Conservation (phyloP, 2,329 filamentous ascomycete genomes). For the Claviceps spartinae region DNA sequence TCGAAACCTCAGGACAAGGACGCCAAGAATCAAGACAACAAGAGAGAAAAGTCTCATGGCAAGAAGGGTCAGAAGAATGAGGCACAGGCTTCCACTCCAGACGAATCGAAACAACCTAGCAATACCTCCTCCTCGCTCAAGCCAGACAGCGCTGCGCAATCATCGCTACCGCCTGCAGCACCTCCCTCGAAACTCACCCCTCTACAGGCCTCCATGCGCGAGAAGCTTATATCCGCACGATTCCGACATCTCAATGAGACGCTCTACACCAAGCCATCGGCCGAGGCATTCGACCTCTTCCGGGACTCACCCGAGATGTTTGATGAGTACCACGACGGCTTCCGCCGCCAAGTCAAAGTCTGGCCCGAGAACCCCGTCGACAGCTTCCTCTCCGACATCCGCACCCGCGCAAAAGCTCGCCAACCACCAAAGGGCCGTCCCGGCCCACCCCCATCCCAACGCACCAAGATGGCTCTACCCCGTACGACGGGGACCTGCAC, state of each 20-base stretch:
- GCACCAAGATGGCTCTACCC: constrained; percentile 42
- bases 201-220: constrained; percentile 84
- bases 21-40: constrained; percentile 23
- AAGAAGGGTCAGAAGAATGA: constrained; percentile 12
- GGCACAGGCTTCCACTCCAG: constrained; percentile 7
- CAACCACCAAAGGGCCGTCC: constrained; percentile 17
- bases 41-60: constrained; percentile 15
- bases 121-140: constrained; percentile 8
- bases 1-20: constrained; percentile 24
- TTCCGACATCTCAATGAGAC: constrained; percentile 97
- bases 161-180: constrained; percentile 20
- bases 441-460: constrained; percentile 14
- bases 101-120: constrained; percentile 7
- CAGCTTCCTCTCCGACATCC: constrained; percentile 62
- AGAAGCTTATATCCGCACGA: constrained; percentile 85
- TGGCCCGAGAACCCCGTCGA: constrained; percentile 97
- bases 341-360: constrained; percentile 84
- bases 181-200: constrained; percentile 61
- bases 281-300: constrained; percentile 73
- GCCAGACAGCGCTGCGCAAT: constrained; percentile 12
- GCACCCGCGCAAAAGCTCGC: constrained; percentile 46
- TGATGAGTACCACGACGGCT: constrained; percentile 89
- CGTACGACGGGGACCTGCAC: constrained; percentile 59
- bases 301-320: constrained; percentile 82
- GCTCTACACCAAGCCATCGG: constrained; percentile 83